phyloP scores from a whole-genome alignment of 495 filamentous ascomycete genomes.

The Bacidia rubella region DNA sequence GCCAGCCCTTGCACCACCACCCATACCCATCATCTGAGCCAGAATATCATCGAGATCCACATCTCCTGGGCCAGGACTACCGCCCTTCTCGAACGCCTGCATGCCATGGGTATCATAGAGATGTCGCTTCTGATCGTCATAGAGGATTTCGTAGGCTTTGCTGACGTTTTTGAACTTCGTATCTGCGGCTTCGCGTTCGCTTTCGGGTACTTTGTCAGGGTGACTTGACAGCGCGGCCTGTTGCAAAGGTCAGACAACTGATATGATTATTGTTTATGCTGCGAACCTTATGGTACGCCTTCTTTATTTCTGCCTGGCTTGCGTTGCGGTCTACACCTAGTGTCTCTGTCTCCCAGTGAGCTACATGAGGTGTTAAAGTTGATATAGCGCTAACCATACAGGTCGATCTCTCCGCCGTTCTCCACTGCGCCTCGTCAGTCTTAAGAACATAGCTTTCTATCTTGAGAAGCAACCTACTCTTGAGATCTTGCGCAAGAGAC shows the following conservation, averaged over 20 bases:
- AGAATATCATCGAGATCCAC: conserved; percentile 85
- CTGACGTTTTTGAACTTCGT: conserved; percentile 80
- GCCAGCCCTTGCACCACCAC: conserved; percentile 30
- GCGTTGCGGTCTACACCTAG: conserved; percentile 58
- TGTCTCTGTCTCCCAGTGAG: conserved; percentile 43
- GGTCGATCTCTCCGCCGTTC: conserved; percentile 39
- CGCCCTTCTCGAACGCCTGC: conserved; percentile 70
- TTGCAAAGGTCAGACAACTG: background rate
- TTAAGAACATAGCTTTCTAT: no score
- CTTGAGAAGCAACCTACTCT: no score
- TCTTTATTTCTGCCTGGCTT: conserved; percentile 77
- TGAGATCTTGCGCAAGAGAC: no score
- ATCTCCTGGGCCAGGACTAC: conserved; percentile 53
- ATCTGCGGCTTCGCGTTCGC: conserved; percentile 70
- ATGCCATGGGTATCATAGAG: conserved; percentile 91
- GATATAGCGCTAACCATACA: conserved; percentile 44
- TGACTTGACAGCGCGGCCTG: conserved; percentile 81
- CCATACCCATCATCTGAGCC: conserved; percentile 72
- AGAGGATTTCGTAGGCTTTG: conserved; percentile 93
- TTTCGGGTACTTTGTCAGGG: conserved; percentile 89
- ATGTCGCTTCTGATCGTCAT: conserved; percentile 84
- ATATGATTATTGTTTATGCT: background rate
- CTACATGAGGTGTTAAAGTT: conserved; percentile 1
- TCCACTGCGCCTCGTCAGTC: background rate
- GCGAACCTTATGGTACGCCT: conserved; percentile 87